Conservation (phyloP, 352 stramenopile genomes). For the Phytophthora multivora region DNA sequence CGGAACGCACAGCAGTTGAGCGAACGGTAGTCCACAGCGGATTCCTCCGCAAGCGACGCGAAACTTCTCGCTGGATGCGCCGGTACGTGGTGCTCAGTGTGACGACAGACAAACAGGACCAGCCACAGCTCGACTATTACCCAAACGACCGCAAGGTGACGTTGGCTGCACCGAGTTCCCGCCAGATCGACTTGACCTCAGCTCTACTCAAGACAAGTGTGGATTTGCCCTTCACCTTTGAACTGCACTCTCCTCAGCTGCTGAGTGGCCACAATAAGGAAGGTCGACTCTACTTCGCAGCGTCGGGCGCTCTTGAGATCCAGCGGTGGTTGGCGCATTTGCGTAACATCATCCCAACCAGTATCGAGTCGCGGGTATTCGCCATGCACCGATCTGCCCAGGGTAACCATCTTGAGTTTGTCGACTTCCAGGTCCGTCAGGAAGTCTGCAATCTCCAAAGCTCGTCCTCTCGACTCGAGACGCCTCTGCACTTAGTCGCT, state of each 20-base stretch:
- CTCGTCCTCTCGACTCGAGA: slow-evolving; percentile 36
- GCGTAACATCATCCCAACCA: slow-evolving; percentile 73
- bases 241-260: slow-evolving; percentile 90
- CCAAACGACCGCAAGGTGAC: slow-evolving; percentile 54
- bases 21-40: slow-evolving; percentile 48
- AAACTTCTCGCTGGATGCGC: slow-evolving; percentile 82
- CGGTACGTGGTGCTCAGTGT: slow-evolving; percentile 74
- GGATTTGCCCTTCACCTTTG: slow-evolving; percentile 83
- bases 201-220: slow-evolving; percentile 84
- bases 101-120: slow-evolving; percentile 27
- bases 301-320: slow-evolving; percentile 84
- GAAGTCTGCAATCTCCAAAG: slow-evolving; percentile 47
- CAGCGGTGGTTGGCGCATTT: slow-evolving; percentile 90
- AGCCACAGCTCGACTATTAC: slow-evolving; percentile 72
- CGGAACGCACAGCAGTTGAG: background rate
- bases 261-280: slow-evolving; percentile 85
- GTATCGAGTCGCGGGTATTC: slow-evolving; percentile 76
- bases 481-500: slow-evolving; percentile 75
- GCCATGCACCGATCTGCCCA: slow-evolving; percentile 77
- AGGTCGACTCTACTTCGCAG: slow-evolving; percentile 87
- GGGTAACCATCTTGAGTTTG: slow-evolving; percentile 59
- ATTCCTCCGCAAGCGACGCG: slow-evolving; percentile 75
- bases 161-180: slow-evolving; percentile 33
- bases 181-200: slow-evolving; percentile 62
- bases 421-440: slow-evolving; percentile 63